Percentiles rank a stretch among this genome's conserved stretches.
phyloP scores from a whole-genome alignment of 225 moss, liverwort and hornwort species.

The Polytrichum formosum region DNA sequence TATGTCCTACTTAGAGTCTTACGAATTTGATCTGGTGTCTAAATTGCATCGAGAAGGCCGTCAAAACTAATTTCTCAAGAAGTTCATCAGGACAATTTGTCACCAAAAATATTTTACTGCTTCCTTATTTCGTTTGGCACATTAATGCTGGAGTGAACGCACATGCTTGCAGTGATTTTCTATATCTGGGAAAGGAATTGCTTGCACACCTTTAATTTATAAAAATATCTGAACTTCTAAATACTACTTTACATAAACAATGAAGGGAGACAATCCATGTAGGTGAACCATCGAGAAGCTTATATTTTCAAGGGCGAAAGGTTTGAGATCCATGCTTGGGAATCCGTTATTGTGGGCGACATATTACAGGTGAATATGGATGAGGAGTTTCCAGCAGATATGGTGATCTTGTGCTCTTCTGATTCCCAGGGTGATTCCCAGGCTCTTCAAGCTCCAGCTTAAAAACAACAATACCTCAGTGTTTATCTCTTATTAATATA shows the following conservation, averaged over 20 bases:
- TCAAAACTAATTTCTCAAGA: too few species aligned
- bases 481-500: neutral
- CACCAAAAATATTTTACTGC: too few species aligned
- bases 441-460: neutral
- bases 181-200: neutral
- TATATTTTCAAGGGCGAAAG: slow-evolving; percentile 66
- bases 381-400: slow-evolving; percentile 84
- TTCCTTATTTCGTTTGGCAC: too few species aligned
- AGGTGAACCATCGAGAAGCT: slow-evolving; percentile 80
- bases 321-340: slow-evolving; percentile 57
- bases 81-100: too few species aligned
- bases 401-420: slow-evolving; percentile 81
- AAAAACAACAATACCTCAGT: neutral
- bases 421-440: slow-evolving; percentile 58
- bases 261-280: neutral
- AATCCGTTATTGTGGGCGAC: slow-evolving; percentile 75
- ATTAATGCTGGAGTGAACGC: too few species aligned
- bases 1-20: too few species aligned
- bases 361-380: slow-evolving; percentile 69
- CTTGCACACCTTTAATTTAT: neutral
- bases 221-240: neutral
- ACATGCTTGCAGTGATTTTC: too few species aligned
- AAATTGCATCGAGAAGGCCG: too few species aligned
- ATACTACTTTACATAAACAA: too few species aligned
- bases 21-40: too few species aligned